Evolutionary conservation across 805 yeast genomes (phyloP).

Genomic region (Jamesozyma spencerorum): DNA sequence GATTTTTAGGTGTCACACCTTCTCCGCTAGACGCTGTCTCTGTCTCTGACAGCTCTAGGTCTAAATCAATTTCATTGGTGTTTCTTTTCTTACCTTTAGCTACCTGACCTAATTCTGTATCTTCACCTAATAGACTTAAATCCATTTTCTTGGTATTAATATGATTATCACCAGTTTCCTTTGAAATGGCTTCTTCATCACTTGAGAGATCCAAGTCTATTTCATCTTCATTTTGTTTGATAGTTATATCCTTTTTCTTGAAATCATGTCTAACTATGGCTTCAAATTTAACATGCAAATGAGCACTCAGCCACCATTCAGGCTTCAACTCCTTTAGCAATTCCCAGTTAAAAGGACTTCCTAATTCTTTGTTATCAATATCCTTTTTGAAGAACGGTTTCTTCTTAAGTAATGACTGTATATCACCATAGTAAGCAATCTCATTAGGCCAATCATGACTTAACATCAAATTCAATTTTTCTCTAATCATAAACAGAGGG

Average conservation of each 20-base stretch:
- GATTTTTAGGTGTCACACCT: slow-evolving; percentile 6
- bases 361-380: slow-evolving; percentile 49
- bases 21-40: not conserved
- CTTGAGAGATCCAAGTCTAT: slow-evolving; percentile 27
- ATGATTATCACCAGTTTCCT: not conserved
- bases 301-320: slow-evolving; percentile 77
- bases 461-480: slow-evolving; percentile 45
- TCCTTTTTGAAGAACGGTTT: slow-evolving; percentile 69
- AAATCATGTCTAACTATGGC: slow-evolving; percentile 42
- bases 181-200: slow-evolving; percentile 6
- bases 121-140: slow-evolving; percentile 21
- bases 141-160: slow-evolving; percentile 25
- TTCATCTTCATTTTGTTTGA: slow-evolving; percentile 13
- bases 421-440: slow-evolving; percentile 56
- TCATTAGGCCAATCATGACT: slow-evolving; percentile 95
- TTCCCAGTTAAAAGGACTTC: slow-evolving; percentile 58
- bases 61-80: slow-evolving; percentile 25
- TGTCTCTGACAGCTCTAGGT: not conserved
- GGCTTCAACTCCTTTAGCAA: slow-evolving; percentile 53
- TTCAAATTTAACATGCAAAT: slow-evolving; percentile 65
- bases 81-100: not conserved
- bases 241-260: too few species aligned
- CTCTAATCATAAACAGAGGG: slow-evolving; percentile 39
- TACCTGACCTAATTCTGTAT: too few species aligned
- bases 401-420: slow-evolving; percentile 36